Evolutionary conservation across 345 rosid genomes (phyloP).

Genomic region (Gossypium rotundifolium): DNA sequence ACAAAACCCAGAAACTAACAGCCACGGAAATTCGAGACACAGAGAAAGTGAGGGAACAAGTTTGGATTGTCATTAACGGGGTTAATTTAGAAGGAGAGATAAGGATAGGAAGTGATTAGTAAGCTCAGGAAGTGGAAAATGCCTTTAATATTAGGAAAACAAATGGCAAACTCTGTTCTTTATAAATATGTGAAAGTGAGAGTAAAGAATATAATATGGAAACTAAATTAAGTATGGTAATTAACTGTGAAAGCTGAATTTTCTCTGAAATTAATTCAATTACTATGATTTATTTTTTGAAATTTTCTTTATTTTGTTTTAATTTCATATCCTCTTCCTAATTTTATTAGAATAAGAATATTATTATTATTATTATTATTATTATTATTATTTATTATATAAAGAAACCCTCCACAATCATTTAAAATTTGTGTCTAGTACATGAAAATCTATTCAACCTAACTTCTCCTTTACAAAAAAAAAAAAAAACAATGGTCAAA

Average conservation of each 20-base stretch:
- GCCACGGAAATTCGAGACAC: neutral
- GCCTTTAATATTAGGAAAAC: neutral
- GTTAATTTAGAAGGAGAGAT: neutral
- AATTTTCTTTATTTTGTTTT: neutral
- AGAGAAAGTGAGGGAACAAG: neutral
- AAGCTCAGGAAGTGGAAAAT: conserved; percentile 8
- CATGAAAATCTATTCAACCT: too few species aligned
- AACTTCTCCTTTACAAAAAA: too few species aligned
- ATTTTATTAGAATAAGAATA: neutral
- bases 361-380: too few species aligned
- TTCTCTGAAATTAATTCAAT: neutral
- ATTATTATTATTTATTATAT: too few species aligned
- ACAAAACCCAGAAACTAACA: conserved; percentile 22
- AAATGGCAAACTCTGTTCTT: neutral
- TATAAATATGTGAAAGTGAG: too few species aligned
- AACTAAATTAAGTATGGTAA: conserved; percentile 16
- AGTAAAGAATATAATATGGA: conserved; percentile 18
- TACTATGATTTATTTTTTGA: neutral
- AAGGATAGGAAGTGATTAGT: neutral
- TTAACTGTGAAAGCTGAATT: neutral
- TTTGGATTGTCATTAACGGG: conserved; percentile 15
- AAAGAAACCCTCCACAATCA: too few species aligned
- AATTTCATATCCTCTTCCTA: too few species aligned
- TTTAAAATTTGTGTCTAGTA: too few species aligned
- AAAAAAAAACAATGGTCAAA: too few species aligned